Conservation (phyloP, 768 basidiomycete species). For the Candolleomyces aberdarensis region DNA sequence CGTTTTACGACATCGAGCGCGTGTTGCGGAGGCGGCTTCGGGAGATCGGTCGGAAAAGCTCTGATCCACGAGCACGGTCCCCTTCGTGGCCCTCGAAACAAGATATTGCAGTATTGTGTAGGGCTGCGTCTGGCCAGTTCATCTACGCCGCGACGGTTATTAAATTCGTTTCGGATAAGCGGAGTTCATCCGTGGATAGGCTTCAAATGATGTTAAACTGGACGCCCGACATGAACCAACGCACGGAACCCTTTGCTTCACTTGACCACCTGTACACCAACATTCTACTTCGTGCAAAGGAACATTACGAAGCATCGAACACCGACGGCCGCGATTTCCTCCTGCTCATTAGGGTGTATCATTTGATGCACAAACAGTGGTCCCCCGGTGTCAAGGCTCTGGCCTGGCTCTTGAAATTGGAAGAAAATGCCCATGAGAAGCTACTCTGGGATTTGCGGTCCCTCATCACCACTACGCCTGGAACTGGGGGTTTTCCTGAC, state of each 20-base stretch:
- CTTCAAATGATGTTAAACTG: background rate
- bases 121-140: slow-evolving; percentile 11
- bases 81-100: slow-evolving; percentile 11
- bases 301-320: background rate
- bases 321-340: background rate
- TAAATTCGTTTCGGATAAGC: slow-evolving; percentile 13
- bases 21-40: background rate
- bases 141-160: slow-evolving; percentile 12
- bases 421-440: background rate
- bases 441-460: background rate
- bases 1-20: background rate
- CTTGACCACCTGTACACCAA: slow-evolving; percentile 9
- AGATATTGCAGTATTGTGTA: slow-evolving; percentile 4
- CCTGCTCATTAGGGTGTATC: background rate
- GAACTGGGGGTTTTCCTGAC: background rate
- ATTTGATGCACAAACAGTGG: background rate
- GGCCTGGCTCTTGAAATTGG: background rate
- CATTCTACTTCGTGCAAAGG: background rate
- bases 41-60: background rate
- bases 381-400: too few relatives aligned
- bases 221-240: background rate
- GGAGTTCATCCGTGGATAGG: background rate
- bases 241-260: background rate
- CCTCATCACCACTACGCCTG: background rate
- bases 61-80: too few relatives aligned